A percentile compares a stretch with the other conserved stretches of the same genome.
Conservation (phyloP, 371 early-diverging fungal species). For the Mortierella sp. region DNA sequence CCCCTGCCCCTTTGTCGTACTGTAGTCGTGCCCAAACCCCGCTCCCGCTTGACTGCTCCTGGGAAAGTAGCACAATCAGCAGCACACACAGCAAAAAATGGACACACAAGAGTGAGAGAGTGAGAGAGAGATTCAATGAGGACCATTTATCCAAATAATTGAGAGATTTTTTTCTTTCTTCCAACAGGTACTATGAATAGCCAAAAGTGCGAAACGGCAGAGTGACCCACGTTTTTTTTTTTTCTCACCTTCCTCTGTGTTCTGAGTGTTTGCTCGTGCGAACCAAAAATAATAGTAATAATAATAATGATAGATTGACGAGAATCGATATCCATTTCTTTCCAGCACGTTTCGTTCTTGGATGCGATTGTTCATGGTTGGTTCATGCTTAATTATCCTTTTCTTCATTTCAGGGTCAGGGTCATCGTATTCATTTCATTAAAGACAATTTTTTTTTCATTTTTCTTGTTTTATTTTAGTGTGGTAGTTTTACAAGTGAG, state of each 20-base stretch:
- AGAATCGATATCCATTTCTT: no score
- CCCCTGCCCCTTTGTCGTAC: not conserved
- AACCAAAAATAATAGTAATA: not conserved
- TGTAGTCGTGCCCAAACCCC: not conserved
- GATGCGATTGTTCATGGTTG: no score
- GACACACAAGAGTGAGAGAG: not conserved
- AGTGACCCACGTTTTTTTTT: slow-evolving; percentile 6
- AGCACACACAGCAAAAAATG: no score
- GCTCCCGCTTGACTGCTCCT: not conserved
- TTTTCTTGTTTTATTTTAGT: not conserved
- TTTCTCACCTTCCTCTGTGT: not conserved
- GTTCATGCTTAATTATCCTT: not conserved
- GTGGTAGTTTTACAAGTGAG: not conserved
- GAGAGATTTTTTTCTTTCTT: not conserved
- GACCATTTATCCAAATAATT: not conserved
- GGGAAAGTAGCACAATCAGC: slow-evolving; percentile 4
- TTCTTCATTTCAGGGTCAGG: not conserved
- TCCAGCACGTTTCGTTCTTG: no score
- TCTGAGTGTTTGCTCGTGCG: not conserved
- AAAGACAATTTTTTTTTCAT: not conserved
- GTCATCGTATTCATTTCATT: not conserved
- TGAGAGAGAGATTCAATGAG: not conserved
- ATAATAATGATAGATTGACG: not conserved
- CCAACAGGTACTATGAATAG: not conserved
- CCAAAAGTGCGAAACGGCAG: not conserved